Evolutionary conservation across 306 rosid genomes (phyloP).

Genomic region (Quercus cerris): DNA sequence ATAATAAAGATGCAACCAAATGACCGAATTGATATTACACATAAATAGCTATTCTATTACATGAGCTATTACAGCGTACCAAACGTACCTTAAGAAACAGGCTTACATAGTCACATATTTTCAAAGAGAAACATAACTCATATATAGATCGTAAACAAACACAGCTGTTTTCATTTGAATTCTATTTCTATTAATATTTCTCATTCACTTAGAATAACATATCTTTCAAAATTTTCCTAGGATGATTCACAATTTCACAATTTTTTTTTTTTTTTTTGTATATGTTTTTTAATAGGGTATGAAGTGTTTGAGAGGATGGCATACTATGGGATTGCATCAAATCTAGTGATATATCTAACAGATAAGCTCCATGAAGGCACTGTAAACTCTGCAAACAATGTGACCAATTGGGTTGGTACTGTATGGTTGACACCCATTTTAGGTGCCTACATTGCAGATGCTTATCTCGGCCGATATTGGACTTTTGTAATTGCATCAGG

Average conservation of each 20-base stretch:
- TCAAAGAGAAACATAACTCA: too few relatives aligned
- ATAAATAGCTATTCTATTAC: too few relatives aligned
- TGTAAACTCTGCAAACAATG: slow-evolving; percentile 60
- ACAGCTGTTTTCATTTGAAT: too few relatives aligned
- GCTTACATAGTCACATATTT: too few relatives aligned
- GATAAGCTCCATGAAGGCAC: slow-evolving; percentile 67
- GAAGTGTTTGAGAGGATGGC: slow-evolving; percentile 93
- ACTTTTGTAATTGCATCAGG: slow-evolving; percentile 57
- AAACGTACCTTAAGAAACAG: too few relatives aligned
- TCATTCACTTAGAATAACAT: too few relatives aligned
- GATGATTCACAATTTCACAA: background rate
- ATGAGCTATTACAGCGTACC: too few relatives aligned
- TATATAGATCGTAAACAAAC: too few relatives aligned
- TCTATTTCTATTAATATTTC: too few relatives aligned
- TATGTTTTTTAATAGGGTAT: slow-evolving; percentile 31
- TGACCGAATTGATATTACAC: too few relatives aligned
- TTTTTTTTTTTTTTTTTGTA: background rate
- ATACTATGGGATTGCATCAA: slow-evolving; percentile 62
- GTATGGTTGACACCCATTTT: slow-evolving; percentile 64
- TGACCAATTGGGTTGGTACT: slow-evolving; percentile 69
- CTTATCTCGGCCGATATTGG: slow-evolving; percentile 63
- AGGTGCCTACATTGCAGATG: slow-evolving; percentile 70
- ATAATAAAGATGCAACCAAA: too few relatives aligned
- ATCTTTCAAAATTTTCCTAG: background rate
- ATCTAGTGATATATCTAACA: slow-evolving; percentile 61